These are phyloP conservation scores for Pleurotus tuber-regium DNA, from an alignment of 768 basidiomycete genomes.

Conservation along the genomic window DNA sequence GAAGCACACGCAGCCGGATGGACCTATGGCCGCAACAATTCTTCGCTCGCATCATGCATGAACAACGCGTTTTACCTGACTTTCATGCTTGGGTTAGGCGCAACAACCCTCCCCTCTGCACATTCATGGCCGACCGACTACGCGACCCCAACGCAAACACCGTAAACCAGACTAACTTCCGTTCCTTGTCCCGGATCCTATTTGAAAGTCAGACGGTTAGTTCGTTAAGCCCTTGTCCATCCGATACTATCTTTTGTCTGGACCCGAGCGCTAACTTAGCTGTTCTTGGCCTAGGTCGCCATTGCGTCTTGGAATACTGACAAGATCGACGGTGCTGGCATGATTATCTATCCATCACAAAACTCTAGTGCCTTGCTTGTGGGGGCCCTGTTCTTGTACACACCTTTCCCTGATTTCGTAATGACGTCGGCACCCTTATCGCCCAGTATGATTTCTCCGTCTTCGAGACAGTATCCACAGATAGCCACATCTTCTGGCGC, in stretches of 20 bases:
- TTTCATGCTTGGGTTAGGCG: constrained; percentile 51
- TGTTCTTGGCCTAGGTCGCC: constrained; percentile 39
- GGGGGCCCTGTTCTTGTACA: constrained; percentile 46
- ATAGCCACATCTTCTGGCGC: constrained; percentile 23
- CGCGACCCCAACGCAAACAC: constrained; percentile 44
- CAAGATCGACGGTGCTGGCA: constrained; percentile 43
- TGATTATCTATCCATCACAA: constrained; percentile 51
- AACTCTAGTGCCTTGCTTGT: constrained; percentile 51
- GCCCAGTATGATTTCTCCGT: constrained; percentile 2
- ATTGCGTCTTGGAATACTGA: constrained; percentile 50
- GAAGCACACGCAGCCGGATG: constrained; percentile 34
- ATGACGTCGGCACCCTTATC: constrained; percentile 24
- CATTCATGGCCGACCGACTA: constrained; percentile 62
- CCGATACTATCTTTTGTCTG: constrained; percentile 7
- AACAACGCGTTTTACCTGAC: constrained; percentile 40
- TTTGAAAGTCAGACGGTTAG: constrained; percentile 53
- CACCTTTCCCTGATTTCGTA: constrained; percentile 48
- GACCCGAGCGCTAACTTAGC: not conserved
- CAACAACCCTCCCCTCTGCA: constrained; percentile 49
- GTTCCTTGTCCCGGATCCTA: constrained; percentile 49
- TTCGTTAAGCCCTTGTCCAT: constrained; percentile 11
- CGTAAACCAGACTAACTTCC: constrained; percentile 54
- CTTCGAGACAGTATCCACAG: not conserved
- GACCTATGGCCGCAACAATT: constrained; percentile 55
- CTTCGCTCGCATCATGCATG: constrained; percentile 41